Conservation (phyloP, 2,329 filamentous ascomycete genomes). For the Chaetomium globosum region DNA sequence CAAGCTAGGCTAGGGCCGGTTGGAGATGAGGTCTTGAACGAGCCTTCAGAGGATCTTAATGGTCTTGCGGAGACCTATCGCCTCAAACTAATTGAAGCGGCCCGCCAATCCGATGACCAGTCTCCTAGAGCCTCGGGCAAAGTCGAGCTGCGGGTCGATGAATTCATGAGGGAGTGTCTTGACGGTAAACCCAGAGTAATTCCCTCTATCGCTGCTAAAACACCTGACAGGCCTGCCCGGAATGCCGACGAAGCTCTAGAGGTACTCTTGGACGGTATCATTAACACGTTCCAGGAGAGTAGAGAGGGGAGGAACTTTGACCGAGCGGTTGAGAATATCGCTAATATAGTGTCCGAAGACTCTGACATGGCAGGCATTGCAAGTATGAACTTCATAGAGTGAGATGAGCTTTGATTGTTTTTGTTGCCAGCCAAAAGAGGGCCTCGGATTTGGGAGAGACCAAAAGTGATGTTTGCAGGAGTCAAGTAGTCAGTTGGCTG, state of each 20-base stretch:
- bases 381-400: background rate
- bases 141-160: background rate
- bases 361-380: background rate
- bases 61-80: conserved; percentile 15
- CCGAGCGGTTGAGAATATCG: background rate
- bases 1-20: conserved; percentile 2
- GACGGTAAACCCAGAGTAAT: background rate
- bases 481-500: background rate
- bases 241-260: conserved; percentile 20
- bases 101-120: background rate
- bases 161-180: conserved; percentile 20
- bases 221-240: background rate
- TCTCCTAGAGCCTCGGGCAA: too few relatives aligned
- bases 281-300: conserved; percentile 7
- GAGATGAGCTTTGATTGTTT: background rate
- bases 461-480: background rate
- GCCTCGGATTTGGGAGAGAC: background rate
- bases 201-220: background rate
- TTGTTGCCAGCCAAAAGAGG: background rate
- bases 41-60: background rate
- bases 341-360: background rate
- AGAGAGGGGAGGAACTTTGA: background rate
- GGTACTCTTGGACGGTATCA: conserved; percentile 18
- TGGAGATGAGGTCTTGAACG: background rate
- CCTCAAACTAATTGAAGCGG: background rate